phyloP scores from a whole-genome alignment of 129 eudicot genomes.

The Ambrosia trifida region DNA sequence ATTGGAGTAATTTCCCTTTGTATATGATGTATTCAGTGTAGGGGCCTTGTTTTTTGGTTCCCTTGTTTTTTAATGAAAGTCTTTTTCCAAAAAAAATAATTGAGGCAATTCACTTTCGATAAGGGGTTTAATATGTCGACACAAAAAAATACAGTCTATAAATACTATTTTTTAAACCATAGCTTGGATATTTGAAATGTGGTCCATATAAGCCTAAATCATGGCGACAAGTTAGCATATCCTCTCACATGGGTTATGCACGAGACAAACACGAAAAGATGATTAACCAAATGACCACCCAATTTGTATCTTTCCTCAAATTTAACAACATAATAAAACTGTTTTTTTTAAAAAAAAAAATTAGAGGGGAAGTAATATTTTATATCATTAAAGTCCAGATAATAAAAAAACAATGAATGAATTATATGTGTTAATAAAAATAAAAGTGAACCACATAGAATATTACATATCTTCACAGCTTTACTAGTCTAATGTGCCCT shows the following conservation, averaged over 20 bases:
- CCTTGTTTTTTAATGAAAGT: too few species aligned
- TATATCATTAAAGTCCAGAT: too few species aligned
- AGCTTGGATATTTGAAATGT: slow-evolving; percentile 12
- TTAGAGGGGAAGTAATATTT: background rate
- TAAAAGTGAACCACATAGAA: too few species aligned
- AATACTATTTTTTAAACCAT: background rate
- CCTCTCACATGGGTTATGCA: slow-evolving; percentile 33
- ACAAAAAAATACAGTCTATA: background rate
- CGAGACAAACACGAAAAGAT: slow-evolving; percentile 8
- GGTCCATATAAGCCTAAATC: slow-evolving; percentile 27
- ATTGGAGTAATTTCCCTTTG: too few species aligned
- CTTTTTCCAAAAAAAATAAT: too few species aligned
- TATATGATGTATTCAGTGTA: too few species aligned
- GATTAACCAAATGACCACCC: slow-evolving; percentile 24
- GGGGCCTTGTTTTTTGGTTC: too few species aligned
- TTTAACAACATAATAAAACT: background rate
- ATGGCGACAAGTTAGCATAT: slow-evolving; percentile 33
- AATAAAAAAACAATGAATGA: too few species aligned
- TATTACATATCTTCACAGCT: too few species aligned
- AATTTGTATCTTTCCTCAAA: slow-evolving; percentile 5
- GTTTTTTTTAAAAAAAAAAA: background rate
- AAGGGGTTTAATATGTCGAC: background rate
- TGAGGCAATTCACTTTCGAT: too few species aligned
- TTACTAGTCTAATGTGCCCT: too few species aligned
- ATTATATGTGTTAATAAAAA: too few species aligned